A percentile compares a stretch with the other conserved stretches of the same genome.
Evolutionary conservation across 75 land plant species (phyloP).

Genomic region (Larix kaempferi): DNA sequence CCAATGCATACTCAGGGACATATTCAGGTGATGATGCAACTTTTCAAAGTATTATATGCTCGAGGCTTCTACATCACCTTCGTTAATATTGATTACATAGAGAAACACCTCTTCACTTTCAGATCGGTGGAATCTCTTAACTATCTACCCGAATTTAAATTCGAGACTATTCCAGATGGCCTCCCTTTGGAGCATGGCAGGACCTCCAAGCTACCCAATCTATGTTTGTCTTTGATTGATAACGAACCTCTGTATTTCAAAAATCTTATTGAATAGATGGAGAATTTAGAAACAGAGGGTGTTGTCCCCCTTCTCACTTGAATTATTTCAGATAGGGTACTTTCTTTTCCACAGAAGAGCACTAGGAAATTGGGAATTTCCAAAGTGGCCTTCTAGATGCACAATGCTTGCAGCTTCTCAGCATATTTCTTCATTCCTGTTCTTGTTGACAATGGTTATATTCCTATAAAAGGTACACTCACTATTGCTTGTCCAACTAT

Average conservation of each 20-base stretch:
- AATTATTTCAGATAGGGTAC: slow-evolving; percentile 19
- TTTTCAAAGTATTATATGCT: neutral
- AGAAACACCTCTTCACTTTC: neutral
- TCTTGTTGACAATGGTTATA: too few relatives aligned
- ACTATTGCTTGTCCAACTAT: too few relatives aligned
- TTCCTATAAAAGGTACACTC: too few relatives aligned
- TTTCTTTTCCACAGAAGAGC: slow-evolving; percentile 8
- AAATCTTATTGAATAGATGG: neutral
- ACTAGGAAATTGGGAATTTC: slow-evolving; percentile 25
- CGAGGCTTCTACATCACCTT: slow-evolving; percentile 11
- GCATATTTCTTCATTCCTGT: neutral
- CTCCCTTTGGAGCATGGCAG: slow-evolving; percentile 12
- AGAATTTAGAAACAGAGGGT: too few relatives aligned
- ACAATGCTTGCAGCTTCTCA: slow-evolving; percentile 12
- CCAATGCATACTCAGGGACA: slow-evolving; percentile 7
- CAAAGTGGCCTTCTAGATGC: slow-evolving; percentile 11
- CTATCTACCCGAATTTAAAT: neutral
- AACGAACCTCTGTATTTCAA: slow-evolving; percentile 6
- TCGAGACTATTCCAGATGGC: slow-evolving; percentile 28
- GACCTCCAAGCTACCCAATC: slow-evolving; percentile 10
- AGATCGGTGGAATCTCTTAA: neutral
- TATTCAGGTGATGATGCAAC: slow-evolving; percentile 5
- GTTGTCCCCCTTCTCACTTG: slow-evolving; percentile 9
- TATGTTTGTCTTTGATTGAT: slow-evolving; percentile 7
- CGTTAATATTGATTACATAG: neutral